Percentiles rank a stretch among this genome's conserved stretches.
Evolutionary conservation across 2,329 filamentous ascomycete species (phyloP).

Genomic region (Mariannaea elegans): DNA sequence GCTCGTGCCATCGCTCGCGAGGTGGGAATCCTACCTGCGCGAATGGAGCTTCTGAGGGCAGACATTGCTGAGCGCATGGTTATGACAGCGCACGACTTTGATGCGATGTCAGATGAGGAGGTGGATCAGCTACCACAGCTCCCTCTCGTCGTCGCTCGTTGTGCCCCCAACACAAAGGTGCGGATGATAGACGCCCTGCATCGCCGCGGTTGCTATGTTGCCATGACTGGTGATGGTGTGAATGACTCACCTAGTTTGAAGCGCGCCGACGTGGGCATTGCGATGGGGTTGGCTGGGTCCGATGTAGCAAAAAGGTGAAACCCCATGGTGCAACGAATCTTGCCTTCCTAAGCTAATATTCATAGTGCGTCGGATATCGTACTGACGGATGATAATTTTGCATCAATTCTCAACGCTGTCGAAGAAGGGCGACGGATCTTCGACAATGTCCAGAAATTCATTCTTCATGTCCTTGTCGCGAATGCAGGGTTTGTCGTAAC

Average conservation of each 20-base stretch:
- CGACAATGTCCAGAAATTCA: constrained; percentile 79
- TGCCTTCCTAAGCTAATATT: not conserved
- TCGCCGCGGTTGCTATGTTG: constrained; percentile 68
- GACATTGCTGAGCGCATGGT: constrained; percentile 69
- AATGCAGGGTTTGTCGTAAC: constrained; percentile 76
- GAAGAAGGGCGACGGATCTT: constrained; percentile 77
- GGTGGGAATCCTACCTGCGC: constrained; percentile 67
- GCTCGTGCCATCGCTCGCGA: constrained; percentile 71
- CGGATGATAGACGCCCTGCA: constrained; percentile 80
- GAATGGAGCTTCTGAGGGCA: constrained; percentile 58
- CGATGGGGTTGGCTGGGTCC: constrained; percentile 73
- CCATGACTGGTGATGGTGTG: constrained; percentile 78
- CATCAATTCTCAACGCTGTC: constrained; percentile 75
- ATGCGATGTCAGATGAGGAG: constrained; percentile 70
- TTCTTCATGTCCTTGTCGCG: constrained; percentile 71
- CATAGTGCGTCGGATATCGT: constrained; percentile 68
- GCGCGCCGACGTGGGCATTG: constrained; percentile 74
- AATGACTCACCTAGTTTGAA: constrained; percentile 76
- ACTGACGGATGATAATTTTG: constrained; percentile 77
- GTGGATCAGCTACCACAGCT: constrained; percentile 70
- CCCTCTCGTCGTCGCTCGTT: constrained; percentile 74
- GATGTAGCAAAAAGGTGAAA: constrained; percentile 71
- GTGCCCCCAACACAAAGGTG: constrained; percentile 76
- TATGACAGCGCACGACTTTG: constrained; percentile 73
- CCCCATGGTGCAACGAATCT: not conserved